These are phyloP conservation scores for Xylariaceae sp. DNA, from an alignment of 2,329 filamentous ascomycete species.

Conservation along the genomic window DNA sequence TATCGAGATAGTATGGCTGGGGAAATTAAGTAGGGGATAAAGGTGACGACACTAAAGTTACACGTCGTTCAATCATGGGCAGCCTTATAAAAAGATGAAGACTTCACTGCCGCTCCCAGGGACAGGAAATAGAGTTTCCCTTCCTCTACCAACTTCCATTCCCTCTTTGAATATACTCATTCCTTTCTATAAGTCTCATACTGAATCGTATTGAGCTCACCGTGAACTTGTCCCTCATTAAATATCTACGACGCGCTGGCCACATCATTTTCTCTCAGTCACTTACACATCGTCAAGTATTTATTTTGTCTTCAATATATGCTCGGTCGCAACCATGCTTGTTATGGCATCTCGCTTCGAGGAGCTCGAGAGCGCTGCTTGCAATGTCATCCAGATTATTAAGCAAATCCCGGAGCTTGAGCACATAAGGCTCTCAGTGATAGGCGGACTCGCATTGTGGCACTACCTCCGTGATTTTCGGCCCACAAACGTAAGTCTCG, in stretches of 20 bases:
- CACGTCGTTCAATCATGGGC: background rate
- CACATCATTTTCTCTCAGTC: background rate
- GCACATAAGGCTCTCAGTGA: conserved; percentile 32
- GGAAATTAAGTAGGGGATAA: conserved; percentile 8
- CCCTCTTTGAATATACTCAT: too few relatives aligned
- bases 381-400: conserved; percentile 37
- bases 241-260: conserved; percentile 14
- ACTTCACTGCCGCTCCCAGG: too few relatives aligned
- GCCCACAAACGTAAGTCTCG: conserved; percentile 31
- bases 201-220: too few relatives aligned
- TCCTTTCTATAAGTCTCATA: too few relatives aligned
- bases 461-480: conserved; percentile 35
- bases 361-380: conserved; percentile 35
- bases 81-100: background rate
- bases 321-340: background rate
- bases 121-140: too few relatives aligned
- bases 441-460: conserved; percentile 36
- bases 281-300: too few relatives aligned
- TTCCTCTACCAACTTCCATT: too few relatives aligned
- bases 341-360: conserved; percentile 20
- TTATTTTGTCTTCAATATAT: background rate
- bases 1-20: conserved; percentile 2
- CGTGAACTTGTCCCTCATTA: too few relatives aligned
- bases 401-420: conserved; percentile 37
- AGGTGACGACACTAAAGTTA: conserved; percentile 10